Evolutionary conservation across 495 filamentous ascomycete species (phyloP), one percentile per base, ranked within the genome.

Genomic region (Aspergillus ellipticus): DNA sequence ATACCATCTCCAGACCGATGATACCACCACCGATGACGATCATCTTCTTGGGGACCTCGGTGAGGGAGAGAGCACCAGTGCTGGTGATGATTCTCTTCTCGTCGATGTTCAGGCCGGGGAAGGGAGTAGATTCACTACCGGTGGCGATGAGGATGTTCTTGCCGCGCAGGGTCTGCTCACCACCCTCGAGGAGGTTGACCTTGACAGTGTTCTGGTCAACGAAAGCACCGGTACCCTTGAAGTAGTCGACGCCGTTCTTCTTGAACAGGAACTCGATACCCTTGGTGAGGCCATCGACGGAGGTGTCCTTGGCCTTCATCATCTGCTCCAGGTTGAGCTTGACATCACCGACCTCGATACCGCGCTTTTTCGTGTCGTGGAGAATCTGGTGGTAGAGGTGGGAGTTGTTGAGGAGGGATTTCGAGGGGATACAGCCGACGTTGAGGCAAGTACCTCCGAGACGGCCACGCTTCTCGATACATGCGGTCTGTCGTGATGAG

Each of bases 91-190:
- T 89, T 77, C 88, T 88, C 85, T 96, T 89, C 84, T 98, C 94
- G 65, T 98, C 95, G 65, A 98, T 90, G 61, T 88, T 87, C 58
- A 98, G 81, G 39, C 94, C 94, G 55, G 94, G 94, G 81, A 98
- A 98, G 22, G 93, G 95, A 53, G 95, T 96, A 41, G 89, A 82
- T 74, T 98, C 94, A 63, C 84, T 89, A 47, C 94, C 94, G 52
- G 94, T 98, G 45, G 94, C 92, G 70, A 98, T 96, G 64, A 98
- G 80, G 65, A 98, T 96, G 75, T 98, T 97, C 84, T 97, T 97
- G 63, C 85, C 94, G 62, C 79, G 75, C 26, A 97, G 73, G 60
- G 79, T 89, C 68, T 84, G 79, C 81, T 97, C 92, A 60, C 92
- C 92, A 66, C 95, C 95, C 11, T 97, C 92, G 61, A 85, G 81